These are phyloP conservation scores for Mycena kentingensis DNA, from an alignment of 768 basidiomycete species.

Conservation along the genomic window DNA sequence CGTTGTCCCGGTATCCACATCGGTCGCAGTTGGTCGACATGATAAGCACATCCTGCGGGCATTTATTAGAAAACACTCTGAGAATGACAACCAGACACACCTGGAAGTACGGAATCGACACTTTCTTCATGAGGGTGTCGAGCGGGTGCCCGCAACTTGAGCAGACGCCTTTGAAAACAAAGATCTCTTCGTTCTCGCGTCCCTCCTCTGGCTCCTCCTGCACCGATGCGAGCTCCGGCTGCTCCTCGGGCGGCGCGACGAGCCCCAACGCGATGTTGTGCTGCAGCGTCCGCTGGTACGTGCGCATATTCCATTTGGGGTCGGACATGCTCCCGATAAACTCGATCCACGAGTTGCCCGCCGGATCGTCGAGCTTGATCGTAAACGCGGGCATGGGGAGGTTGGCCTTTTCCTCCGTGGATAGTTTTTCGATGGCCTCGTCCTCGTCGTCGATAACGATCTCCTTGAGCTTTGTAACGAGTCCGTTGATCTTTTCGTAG, in stretches of 20 bases:
- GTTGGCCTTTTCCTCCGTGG: constrained; percentile 42
- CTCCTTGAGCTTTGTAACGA: constrained; percentile 66
- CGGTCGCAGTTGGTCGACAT: constrained; percentile 97
- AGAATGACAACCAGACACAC: too few relatives aligned
- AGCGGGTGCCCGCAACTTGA: constrained; percentile 83
- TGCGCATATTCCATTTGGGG: constrained; percentile 88
- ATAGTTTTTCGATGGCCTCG: constrained; percentile 35
- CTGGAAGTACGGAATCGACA: constrained; percentile 97
- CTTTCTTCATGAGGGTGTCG: constrained; percentile 93
- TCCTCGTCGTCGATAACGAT: constrained; percentile 66
- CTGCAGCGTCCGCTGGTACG: constrained; percentile 74
- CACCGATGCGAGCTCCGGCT: constrained; percentile 10
- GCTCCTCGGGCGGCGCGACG: constrained; percentile 49
- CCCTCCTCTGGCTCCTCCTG: constrained; percentile 24
- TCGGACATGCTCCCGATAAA: constrained; percentile 85
- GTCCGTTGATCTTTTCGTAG: constrained; percentile 70
- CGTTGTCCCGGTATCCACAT: constrained; percentile 97
- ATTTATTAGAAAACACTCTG: too few relatives aligned
- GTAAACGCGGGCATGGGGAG: constrained; percentile 74
- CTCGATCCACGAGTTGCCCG: constrained; percentile 97
- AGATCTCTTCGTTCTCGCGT: constrained; percentile 78
- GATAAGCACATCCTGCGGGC: constrained; percentile 84
- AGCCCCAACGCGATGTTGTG: constrained; percentile 85
- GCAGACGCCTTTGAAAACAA: constrained; percentile 84
- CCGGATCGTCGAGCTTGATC: constrained; percentile 85